A percentile compares a stretch with the other conserved stretches of the same genome.
phyloP scores from a whole-genome alignment of 2,329 filamentous ascomycete species.

The Sclerotinia glacialis region DNA sequence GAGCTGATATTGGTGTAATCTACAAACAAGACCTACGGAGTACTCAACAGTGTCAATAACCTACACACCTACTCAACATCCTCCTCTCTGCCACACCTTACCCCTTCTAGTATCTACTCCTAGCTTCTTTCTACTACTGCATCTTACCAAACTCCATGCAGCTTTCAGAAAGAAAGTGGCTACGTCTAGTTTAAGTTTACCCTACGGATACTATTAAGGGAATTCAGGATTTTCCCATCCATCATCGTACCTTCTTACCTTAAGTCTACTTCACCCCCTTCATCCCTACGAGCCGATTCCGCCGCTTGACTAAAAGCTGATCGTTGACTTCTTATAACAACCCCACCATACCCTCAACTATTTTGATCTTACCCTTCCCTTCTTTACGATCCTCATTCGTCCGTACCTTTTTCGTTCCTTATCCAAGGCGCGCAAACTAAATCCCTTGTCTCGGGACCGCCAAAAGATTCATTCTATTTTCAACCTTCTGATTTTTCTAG shows the following conservation, averaged over 20 bases:
- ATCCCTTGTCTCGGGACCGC: conserved; percentile 53
- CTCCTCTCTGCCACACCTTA: conserved; percentile 14
- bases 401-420: conserved; percentile 22
- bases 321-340: conserved; percentile 23
- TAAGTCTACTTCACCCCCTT: conserved; percentile 17
- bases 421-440: conserved; percentile 53
- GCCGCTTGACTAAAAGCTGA: conserved; percentile 21
- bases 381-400: conserved; percentile 28
- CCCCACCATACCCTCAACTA: conserved; percentile 21
- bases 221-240: conserved; percentile 20
- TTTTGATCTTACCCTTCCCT: conserved; percentile 34
- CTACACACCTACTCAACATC: not conserved
- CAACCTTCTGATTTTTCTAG: conserved; percentile 1
- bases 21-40: conserved; percentile 5
- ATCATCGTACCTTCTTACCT: conserved; percentile 6
- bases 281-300: conserved; percentile 20
- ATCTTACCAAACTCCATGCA: conserved; percentile 3
- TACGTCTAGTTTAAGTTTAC: conserved; percentile 7
- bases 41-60: no score
- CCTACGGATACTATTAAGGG: conserved; percentile 8
- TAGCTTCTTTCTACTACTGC: not conserved
- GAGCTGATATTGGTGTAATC: conserved; percentile 14
- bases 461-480: conserved; percentile 39
- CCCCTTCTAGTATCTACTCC: conserved; percentile 20
- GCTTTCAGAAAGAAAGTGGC: conserved; percentile 6